Base-by-base conservation (phyloP, 179 eudicot species). In the Vitellaria paradoxa region DNA sequence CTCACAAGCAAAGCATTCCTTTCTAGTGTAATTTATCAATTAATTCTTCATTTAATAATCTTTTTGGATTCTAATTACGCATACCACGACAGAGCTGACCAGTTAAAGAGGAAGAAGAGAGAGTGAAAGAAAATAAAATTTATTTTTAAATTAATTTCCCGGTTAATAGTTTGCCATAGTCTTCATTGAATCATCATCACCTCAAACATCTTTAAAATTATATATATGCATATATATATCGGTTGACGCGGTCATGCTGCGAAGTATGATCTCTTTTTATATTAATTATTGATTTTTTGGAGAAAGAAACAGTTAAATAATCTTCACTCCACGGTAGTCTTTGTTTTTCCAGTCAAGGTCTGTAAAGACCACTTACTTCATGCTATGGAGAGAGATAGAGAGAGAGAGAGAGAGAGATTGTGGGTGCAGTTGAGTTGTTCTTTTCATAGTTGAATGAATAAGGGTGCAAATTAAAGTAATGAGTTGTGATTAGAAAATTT, bases 341-440 rank as follows among this genome's bases (percentile, higher is more conserved):
- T 59, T 59, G 63, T 21, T 59, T 59, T 21, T 2, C 23, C 23
- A 59, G 63, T 59, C 63, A 59, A 59, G 21, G 23, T 59, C 21
- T 5, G 63, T 6, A 59, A 59, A 59, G 63, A 59, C 24, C 9
- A 59, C 63, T 59, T 59, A 5, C 23, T n/a, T n/a, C 63, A 50
- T 50, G 14, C 5, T 6, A 57, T 17, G 5, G 52, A 10, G 14
- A 59, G 63, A 59, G 63, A 59, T 23, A 59, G 62, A 59, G 62
- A 59, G 62, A 57, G 62, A 57, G 62, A 57, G 62, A 57, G 63
- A 59, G 63, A 59, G 63, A 59, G 63, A 59, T 59, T 59, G 63
- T 7, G 63, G 63, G 63, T n/a, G 3, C 8, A 59, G 63, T n/a
- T 18, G 63, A 59, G 63, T 18, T 59, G 63, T 59, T 18, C 7